phyloP scores from a whole-genome alignment of 306 rosid species.

The Vigna trinervia region DNA sequence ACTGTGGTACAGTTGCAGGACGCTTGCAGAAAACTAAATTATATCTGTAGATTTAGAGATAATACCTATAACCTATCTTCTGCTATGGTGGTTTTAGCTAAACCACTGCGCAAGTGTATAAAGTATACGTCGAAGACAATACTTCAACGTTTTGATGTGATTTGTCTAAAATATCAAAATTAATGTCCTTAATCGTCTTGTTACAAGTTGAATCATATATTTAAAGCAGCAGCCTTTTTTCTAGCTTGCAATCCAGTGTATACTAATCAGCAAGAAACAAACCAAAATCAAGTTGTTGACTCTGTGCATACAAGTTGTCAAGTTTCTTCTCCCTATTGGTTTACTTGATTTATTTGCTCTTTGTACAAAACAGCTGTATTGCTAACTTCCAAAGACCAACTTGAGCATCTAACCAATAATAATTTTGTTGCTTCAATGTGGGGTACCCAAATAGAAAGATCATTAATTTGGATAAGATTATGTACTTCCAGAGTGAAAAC shows the following conservation, averaged over 20 bases:
- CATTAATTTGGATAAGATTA: slow-evolving; percentile 36
- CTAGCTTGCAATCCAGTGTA: slow-evolving; percentile 24
- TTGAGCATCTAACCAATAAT: slow-evolving; percentile 26
- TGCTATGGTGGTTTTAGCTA: slow-evolving; percentile 32
- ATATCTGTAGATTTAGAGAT: neutral
- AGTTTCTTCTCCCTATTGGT: slow-evolving; percentile 2
- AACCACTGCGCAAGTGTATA: slow-evolving; percentile 15
- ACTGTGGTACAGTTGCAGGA: slow-evolving; percentile 8
- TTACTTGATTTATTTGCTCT: neutral
- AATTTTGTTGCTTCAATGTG: slow-evolving; percentile 19
- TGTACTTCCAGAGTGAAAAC: slow-evolving; percentile 22
- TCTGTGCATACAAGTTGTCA: slow-evolving; percentile 30
- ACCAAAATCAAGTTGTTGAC: slow-evolving; percentile 35
- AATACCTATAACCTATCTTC: neutral
- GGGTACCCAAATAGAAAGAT: neutral
- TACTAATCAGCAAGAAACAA: neutral
- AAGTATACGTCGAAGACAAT: neutral
- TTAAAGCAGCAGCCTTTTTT: slow-evolving; percentile 27
- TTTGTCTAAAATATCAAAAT: slow-evolving; percentile 9
- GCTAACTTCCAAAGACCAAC: slow-evolving; percentile 42
- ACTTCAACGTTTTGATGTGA: slow-evolving; percentile 12
- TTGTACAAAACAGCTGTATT: neutral
- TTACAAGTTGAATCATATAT: slow-evolving; percentile 36
- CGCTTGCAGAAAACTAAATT: neutral
- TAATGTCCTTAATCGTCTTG: slow-evolving; percentile 12